Percentiles rank a stretch among this genome's conserved stretches.
Conservation (phyloP, 257 asterid genomes). For the Plantago ovata region DNA sequence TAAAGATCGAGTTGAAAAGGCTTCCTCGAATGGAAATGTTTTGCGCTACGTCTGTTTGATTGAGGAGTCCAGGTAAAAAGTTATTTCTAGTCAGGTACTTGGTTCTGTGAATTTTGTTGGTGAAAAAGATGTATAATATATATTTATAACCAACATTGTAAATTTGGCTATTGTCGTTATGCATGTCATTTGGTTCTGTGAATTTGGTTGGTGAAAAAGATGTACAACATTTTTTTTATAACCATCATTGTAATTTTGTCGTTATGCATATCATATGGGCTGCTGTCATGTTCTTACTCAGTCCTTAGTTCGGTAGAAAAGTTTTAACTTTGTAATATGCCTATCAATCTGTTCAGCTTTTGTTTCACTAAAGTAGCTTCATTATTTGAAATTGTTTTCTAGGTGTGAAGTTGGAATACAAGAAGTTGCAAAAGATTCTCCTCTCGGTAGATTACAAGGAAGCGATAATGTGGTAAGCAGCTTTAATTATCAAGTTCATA, state of each 20-base stretch:
- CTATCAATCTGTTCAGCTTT: neutral
- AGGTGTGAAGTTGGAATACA: constrained; percentile 91
- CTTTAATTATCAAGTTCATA: neutral
- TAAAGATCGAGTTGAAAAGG: constrained; percentile 45
- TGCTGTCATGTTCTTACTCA: constrained; percentile 10
- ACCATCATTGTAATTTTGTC: neutral
- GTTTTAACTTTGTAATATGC: constrained; percentile 11
- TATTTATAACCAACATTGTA: neutral
- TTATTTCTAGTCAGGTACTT: neutral
- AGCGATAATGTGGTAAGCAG: constrained; percentile 87
- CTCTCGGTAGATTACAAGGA: constrained; percentile 83
- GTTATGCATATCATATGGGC: neutral
- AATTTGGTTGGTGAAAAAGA: too few species aligned
- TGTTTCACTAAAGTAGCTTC: constrained; percentile 1
- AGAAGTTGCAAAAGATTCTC: constrained; percentile 79
- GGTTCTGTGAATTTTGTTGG: constrained; percentile 7
- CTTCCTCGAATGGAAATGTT: constrained; percentile 79
- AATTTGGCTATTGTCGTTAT: neutral
- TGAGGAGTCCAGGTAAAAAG: constrained; percentile 59
- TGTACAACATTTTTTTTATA: neutral
- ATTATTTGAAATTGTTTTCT: constrained; percentile 20
- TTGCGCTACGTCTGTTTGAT: constrained; percentile 86
- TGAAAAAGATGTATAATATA: too few species aligned
- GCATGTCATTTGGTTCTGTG: neutral
- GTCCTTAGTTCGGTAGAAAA: neutral